Base-by-base conservation (phyloP, 345 rosid species). In the Populus nigra region DNA sequence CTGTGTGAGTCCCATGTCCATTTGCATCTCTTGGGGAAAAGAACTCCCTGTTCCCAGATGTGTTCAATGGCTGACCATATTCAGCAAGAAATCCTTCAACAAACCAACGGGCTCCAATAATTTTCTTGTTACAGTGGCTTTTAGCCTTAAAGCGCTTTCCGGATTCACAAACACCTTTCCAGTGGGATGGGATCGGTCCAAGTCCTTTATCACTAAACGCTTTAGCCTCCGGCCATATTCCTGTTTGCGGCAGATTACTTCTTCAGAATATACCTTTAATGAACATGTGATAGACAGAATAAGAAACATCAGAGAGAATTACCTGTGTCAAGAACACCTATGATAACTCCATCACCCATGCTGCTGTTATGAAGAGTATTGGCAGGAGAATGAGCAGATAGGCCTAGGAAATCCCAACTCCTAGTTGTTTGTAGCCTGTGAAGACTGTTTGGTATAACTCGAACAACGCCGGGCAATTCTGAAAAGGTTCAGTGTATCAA, bases 261-360 rank as follows among this genome's bases (percentile, higher is more conserved):
- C 41, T 59, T 57, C 50, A 38, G 49, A 73, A 15, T 35, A 15
- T n/a, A 23, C 20, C 35, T 38, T 39, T 7, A 3, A 68, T 17
- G 36, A 49, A 20, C 18, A 18, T 8, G 12, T 15, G 29, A 6
- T 1, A 72, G 72, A 35, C 27, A 16, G 9, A 67, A 7, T 75
- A 18, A 77, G 74, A 27, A 17, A 2, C 41, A 36, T 50, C 61
- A 55, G 18, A 43, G 36, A 59, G 72, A 69, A 0, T 70, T 73
- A 90, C 94, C 93, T 22, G 97, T 85, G 80, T 91, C 95, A 29
- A 91, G 16, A 36, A 91, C 59, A 69, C 92, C 97, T 31, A 92
- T 70, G 61, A 92, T 89, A 49, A 85, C 87, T 71, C 90, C 90
- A 78, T 89, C 88, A n/a, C 95, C 95, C 91, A 89, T 85, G 61